Base-by-base conservation (phyloP, 306 rosid genomes). In the Quercus bicolor region DNA sequence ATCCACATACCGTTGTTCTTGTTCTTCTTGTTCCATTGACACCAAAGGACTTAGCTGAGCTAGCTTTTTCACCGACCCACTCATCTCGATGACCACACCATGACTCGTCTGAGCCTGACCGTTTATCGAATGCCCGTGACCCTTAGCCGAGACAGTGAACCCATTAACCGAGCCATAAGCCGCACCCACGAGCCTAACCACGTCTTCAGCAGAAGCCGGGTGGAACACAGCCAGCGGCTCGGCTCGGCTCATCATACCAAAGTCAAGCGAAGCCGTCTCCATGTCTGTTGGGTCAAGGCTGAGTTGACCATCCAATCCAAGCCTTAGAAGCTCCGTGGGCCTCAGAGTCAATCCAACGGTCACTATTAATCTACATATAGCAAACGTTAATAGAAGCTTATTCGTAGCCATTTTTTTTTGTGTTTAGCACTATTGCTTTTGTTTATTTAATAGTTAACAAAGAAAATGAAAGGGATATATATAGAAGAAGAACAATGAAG, bases 81-180 rank as follows among this genome's bases (percentile, higher is more conserved):
- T 84, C 99, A 95, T 93, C 53, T 90, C 86, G 1, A 95, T 74
- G 64, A 95, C 98, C 79, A 95, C 91, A 3, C 99, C 98, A 10
- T 87, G 83, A 34, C 6, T 69, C 8, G 87, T 78, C 87, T 79
- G 77, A 0, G 97, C 96, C 81, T 95, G 99, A 29, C 99, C 99
- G 78, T 93, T 91, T 72, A 95, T 91, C 2, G 99, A 95, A 83
- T 95, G 99, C n/a, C 99, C 99, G 59, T 93, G 97, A 0, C 99
- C 99, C 29, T 97, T 81, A 0, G 99, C 99, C 20, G 98, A 91
- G 62, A 95, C 98, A 0, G 83, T 74, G 31, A 91, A 87, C 45
- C 85, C 84, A 0, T 61, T 2, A 9, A 64, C 69, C 33, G 90
- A 83, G 7, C 76, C 78, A 19, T 85, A 86, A 6, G 92, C 96